Conservation (phyloP, 345 rosid genomes). For the Rhizophora mangle region DNA sequence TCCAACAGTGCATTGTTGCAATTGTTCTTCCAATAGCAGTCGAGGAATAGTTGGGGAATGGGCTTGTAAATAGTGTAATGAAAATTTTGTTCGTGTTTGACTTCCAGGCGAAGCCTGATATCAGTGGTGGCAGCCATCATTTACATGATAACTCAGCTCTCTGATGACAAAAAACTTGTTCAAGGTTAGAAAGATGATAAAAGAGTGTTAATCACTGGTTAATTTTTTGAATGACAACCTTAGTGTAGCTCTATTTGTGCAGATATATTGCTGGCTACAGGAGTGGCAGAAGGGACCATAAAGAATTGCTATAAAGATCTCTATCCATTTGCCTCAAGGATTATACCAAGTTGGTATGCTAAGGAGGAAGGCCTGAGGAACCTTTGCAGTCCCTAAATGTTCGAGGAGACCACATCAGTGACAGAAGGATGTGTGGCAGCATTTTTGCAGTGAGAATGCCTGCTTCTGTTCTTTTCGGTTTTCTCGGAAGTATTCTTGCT, state of each 20-base stretch:
- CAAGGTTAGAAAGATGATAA: constrained; percentile 13
- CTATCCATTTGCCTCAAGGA: constrained; percentile 14
- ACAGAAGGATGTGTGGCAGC: not conserved
- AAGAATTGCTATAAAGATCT: constrained; percentile 24
- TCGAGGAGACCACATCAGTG: not conserved
- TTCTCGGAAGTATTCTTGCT: not conserved
- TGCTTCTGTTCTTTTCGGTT: not conserved
- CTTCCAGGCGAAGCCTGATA: constrained; percentile 23
- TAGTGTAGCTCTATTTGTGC: not conserved
- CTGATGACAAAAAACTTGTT: constrained; percentile 9
- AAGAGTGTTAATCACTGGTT: not conserved
- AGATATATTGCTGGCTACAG: constrained; percentile 24
- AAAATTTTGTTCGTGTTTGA: not conserved
- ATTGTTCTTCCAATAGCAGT: not conserved
- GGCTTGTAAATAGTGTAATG: not conserved
- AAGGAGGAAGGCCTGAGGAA: constrained; percentile 23
- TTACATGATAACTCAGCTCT: constrained; percentile 26
- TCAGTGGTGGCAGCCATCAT: constrained; percentile 29
- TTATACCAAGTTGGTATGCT: constrained; percentile 31
- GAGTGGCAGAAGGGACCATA: constrained; percentile 29
- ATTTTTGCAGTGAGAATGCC: not conserved
- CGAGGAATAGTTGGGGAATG: not conserved
- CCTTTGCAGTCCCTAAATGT: constrained; percentile 21
- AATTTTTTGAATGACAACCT: not conserved
- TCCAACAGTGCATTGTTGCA: not conserved